Conservation (phyloP, 257 asterid genomes). For the Asclepias syriaca region DNA sequence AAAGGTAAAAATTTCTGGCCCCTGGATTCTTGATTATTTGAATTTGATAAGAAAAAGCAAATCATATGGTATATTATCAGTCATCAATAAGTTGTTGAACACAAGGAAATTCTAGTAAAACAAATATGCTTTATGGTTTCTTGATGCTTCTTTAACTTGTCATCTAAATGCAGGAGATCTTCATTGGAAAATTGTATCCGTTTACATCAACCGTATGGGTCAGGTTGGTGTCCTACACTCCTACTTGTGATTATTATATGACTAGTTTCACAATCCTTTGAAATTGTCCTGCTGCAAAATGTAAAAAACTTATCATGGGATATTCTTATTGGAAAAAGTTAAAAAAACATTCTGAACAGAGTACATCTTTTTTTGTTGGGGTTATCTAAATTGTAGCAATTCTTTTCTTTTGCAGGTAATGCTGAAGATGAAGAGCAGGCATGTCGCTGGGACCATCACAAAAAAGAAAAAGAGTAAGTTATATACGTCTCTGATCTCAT, state of each 20-base stretch:
- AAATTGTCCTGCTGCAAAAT: not conserved
- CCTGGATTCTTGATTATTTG: not conserved
- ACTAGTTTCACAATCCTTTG: slow-evolving; percentile 15
- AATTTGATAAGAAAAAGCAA: too few species aligned
- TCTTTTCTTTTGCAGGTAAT: slow-evolving; percentile 20
- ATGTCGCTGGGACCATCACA: slow-evolving; percentile 93
- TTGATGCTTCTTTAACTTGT: not conserved
- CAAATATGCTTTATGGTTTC: not conserved
- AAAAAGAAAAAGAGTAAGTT: slow-evolving; percentile 99
- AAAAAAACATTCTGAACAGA: not conserved
- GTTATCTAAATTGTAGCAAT: slow-evolving; percentile 3
- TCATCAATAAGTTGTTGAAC: not conserved
- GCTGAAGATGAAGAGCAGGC: slow-evolving; percentile 81
- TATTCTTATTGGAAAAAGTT: slow-evolving; percentile 5
- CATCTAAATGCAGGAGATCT: slow-evolving; percentile 71
- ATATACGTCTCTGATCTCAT: slow-evolving; percentile 21
- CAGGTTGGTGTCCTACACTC: slow-evolving; percentile 48
- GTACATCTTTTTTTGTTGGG: not conserved
- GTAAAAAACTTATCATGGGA: not conserved
- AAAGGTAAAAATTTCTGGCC: slow-evolving; percentile 39
- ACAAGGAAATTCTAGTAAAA: too few species aligned
- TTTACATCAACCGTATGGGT: slow-evolving; percentile 72
- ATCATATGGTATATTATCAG: not conserved
- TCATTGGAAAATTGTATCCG: slow-evolving; percentile 95
- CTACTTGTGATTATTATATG: slow-evolving; percentile 22